phyloP scores from a whole-genome alignment of 805 yeast species.

The Dipodascus geniculatus region DNA sequence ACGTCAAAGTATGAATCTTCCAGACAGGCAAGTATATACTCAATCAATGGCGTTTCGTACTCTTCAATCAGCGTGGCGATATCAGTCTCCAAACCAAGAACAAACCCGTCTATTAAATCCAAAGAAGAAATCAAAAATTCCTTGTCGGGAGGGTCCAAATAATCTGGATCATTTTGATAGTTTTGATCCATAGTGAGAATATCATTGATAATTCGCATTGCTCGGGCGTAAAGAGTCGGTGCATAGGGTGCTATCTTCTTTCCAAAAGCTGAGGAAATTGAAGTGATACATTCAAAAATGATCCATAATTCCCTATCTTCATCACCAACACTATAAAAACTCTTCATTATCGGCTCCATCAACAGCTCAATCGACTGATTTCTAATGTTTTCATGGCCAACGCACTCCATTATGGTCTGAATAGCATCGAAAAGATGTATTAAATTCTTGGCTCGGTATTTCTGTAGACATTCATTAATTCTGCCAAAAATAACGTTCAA shows the following conservation, averaged over 20 bases:
- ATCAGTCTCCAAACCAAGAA: conserved; percentile 48
- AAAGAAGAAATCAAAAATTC: conserved; percentile 83
- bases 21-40: conserved; percentile 53
- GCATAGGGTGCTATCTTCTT: conserved; percentile 84
- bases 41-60: conserved; percentile 37
- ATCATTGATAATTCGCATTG: conserved; percentile 52
- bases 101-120: conserved; percentile 84
- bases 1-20: conserved; percentile 75
- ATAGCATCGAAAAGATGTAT: conserved; percentile 80
- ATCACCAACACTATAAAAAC: conserved; percentile 69
- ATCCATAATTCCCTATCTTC: conserved; percentile 86
- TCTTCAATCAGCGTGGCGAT: conserved; percentile 24
- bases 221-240: conserved; percentile 69
- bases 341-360: conserved; percentile 68
- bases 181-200: conserved; percentile 48
- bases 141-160: conserved; percentile 61
- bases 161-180: conserved; percentile 1
- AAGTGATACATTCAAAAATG: conserved; percentile 80
- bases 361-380: conserved; percentile 48
- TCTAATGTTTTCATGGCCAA: conserved; percentile 44
- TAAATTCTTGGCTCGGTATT: conserved; percentile 74
- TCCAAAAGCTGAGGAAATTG: conserved; percentile 80
- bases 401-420: conserved; percentile 78
- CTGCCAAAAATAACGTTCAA: conserved; percentile 56
- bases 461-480: conserved; percentile 59